Evolutionary conservation across 306 rosid genomes (phyloP), one percentile per base, ranked within the genome.

Genomic region (Myrica gale): DNA sequence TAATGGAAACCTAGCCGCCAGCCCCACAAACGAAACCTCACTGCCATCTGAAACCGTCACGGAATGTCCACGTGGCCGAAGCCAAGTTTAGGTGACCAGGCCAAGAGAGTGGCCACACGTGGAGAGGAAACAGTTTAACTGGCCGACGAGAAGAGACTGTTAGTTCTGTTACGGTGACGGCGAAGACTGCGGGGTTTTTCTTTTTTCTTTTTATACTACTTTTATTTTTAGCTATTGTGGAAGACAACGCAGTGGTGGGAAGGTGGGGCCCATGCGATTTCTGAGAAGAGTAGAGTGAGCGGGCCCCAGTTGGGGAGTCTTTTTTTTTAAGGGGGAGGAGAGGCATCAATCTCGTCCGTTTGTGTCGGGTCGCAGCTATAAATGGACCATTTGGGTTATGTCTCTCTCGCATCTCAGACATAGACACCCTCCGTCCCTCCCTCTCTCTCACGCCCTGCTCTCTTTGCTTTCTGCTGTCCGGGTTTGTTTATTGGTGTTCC

Each of bases 301-400:
- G 68, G 83, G 92, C 84, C 46, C 91, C 90, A 20, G 46, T 81
- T 21, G 56, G 12, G 17, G 77, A 78, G 68, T 60, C n/a, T 32
- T 60, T 76, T 81, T 82, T 32, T 77, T 75, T 2, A 9, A 37
- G 63, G 58, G 53, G 37, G 37, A 32, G 37, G 37, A 32, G 37
- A 32, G 37, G 52, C 17, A 43, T 1, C 45, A 51, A n/a, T 71
- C 72, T 73, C 75, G 76, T 82, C 80, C 72, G 79, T 73, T 79
- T 69, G 79, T 65, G 78, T 70, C 81, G 23, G 74, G 76, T 47
- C 12, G 26, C 82, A 74, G 66, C 88, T 91, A 93, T 93, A 91
- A 91, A 84, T 19, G 78, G 55, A 84, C 75, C 84, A 43, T 72
- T 63, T 57, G 15, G 37, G 21, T 77, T 42, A 79, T 3, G 67